A percentile compares a stretch with the other conserved stretches of the same genome.
phyloP scores from a whole-genome alignment of 1,284 basidiomycete genomes.

The Tausonia pullulans region DNA sequence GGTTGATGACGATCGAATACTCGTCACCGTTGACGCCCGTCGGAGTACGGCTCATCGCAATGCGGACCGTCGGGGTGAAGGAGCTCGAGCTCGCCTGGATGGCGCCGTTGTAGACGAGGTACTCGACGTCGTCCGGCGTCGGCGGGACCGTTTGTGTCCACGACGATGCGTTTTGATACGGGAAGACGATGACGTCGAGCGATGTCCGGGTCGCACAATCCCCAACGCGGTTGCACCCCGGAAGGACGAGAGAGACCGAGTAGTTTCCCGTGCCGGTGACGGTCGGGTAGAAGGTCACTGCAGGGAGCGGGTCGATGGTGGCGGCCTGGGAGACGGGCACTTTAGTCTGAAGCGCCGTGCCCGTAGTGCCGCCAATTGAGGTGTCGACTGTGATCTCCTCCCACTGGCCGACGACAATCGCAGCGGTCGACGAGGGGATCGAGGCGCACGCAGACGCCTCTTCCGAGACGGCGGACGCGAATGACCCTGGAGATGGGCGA shows the following conservation, averaged over 20 bases:
- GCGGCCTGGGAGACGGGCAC: constrained; percentile 34
- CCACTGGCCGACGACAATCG: constrained; percentile 55
- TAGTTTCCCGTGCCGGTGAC: constrained; percentile 80
- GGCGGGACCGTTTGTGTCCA: constrained; percentile 61
- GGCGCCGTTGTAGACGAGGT: constrained; percentile 67
- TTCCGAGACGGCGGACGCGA: constrained; percentile 53
- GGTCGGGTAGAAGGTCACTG: constrained; percentile 80
- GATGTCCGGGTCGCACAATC: constrained; percentile 72
- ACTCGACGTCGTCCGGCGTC: constrained; percentile 18
- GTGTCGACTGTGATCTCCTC: constrained; percentile 50
- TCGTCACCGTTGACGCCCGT: constrained; percentile 51
- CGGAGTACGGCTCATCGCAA: constrained; percentile 50
- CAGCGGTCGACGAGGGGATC: constrained; percentile 44
- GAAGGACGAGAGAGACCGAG: constrained; percentile 69
- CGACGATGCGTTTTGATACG: constrained; percentile 53
- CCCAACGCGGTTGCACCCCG: constrained; percentile 69
- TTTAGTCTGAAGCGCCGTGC: constrained; percentile 58
- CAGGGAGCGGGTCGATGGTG: constrained; percentile 37
- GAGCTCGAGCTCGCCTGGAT: constrained; percentile 55
- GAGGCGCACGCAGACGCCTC: constrained; percentile 64
- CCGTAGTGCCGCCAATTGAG: constrained; percentile 63
- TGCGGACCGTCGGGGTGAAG: constrained; percentile 63
- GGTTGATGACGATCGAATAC: constrained; percentile 70
- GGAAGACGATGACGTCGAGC: constrained; percentile 73
- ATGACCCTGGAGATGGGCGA: constrained; percentile 40